phyloP scores from a whole-genome alignment of 75 land plant species.

The Larix kaempferi region DNA sequence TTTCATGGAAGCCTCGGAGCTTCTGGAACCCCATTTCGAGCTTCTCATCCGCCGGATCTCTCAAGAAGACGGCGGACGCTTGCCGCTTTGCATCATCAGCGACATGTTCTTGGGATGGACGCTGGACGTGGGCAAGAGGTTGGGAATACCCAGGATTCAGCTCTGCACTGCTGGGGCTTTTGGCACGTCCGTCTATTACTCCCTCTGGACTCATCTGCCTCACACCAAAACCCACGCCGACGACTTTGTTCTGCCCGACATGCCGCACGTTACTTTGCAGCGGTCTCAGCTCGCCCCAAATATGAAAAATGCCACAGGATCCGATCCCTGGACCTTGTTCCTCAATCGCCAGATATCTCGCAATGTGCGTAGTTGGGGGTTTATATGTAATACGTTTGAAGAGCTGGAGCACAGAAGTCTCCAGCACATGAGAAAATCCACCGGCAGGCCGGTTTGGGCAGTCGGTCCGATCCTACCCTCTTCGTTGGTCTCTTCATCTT shows the following conservation, averaged over 20 bases:
- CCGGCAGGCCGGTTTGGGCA: not conserved
- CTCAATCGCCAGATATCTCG: not conserved
- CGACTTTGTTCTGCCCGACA: not conserved
- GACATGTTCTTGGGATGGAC: constrained; percentile 64
- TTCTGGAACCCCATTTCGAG: constrained; percentile 26
- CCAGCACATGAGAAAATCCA: not conserved
- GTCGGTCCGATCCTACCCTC: not conserved
- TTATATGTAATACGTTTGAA: not conserved
- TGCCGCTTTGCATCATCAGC: constrained; percentile 41
- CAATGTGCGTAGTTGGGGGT: not conserved
- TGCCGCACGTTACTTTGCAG: not conserved
- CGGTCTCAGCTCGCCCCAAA: not conserved
- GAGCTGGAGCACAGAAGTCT: not conserved
- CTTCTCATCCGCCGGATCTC: constrained; percentile 4
- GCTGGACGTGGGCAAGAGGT: constrained; percentile 26
- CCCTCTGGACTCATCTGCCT: constrained; percentile 28
- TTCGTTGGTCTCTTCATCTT: no score
- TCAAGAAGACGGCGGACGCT: not conserved
- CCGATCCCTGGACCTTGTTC: not conserved
- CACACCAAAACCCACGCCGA: not conserved
- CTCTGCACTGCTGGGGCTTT: constrained; percentile 34
- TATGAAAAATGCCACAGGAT: not conserved
- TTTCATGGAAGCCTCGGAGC: constrained; percentile 15
- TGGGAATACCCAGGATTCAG: constrained; percentile 9
- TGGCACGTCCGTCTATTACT: constrained; percentile 20